Evolutionary conservation across 345 rosid species (phyloP).

Genomic region (Eucalyptus cloeziana): DNA sequence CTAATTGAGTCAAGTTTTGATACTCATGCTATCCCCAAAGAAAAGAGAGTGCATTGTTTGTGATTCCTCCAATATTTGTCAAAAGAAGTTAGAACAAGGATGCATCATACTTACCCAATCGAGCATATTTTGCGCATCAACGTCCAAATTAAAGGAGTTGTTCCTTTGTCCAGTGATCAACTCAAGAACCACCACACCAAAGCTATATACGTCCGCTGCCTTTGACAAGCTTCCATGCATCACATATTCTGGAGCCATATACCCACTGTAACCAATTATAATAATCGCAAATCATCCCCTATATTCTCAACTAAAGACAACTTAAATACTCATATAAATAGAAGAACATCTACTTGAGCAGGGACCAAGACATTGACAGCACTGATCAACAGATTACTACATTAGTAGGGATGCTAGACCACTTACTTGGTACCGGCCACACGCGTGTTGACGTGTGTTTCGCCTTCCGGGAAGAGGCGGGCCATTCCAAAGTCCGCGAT

Average conservation of each 20-base stretch:
- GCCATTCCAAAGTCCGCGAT: constrained; percentile 99
- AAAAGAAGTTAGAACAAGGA: background rate
- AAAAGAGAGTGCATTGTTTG: background rate
- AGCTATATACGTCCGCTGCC: constrained; percentile 94
- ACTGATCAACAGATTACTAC: background rate
- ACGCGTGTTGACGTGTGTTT: constrained; percentile 84
- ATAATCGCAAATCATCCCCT: background rate
- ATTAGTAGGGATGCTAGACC: background rate
- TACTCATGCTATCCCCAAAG: background rate
- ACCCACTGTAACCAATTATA: constrained; percentile 48
- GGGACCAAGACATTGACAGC: background rate
- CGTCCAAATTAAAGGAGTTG: constrained; percentile 32
- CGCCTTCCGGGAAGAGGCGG: constrained; percentile 91
- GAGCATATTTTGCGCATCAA: constrained; percentile 51
- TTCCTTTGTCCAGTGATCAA: constrained; percentile 76
- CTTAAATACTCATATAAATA: background rate
- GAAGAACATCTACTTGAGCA: background rate
- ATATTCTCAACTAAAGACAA: background rate
- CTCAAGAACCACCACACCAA: constrained; percentile 89
- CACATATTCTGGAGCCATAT: constrained; percentile 97
- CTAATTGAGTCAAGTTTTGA: background rate
- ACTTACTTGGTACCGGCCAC: constrained; percentile 92
- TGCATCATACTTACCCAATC: constrained; percentile 64
- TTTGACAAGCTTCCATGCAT: constrained; percentile 74
- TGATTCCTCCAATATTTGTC: background rate